A percentile compares a stretch with the other conserved stretches of the same genome.
phyloP scores from a whole-genome alignment of 2,329 filamentous ascomycete genomes.

The Purpureocillium lavendulum region DNA sequence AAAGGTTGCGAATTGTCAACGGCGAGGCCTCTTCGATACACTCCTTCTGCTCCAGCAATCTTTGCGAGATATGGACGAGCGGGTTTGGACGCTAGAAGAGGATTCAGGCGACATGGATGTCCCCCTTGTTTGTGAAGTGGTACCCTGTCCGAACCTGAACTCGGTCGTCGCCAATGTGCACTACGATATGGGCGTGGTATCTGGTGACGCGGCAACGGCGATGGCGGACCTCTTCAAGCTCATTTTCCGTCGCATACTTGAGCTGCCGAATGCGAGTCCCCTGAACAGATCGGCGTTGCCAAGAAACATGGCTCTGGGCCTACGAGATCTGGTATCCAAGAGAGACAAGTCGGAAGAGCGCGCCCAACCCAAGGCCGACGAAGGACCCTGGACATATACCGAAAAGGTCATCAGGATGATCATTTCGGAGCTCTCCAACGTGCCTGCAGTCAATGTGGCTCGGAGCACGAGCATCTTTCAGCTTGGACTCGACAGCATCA shows the following conservation, averaged over 20 bases:
- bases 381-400: slow-evolving; percentile 35
- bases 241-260: slow-evolving; percentile 16
- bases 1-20: slow-evolving; percentile 28
- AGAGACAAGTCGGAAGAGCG: slow-evolving; percentile 10
- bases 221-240: slow-evolving; percentile 22
- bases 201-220: slow-evolving; percentile 15
- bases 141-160: slow-evolving; percentile 45
- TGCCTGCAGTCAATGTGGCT: slow-evolving; percentile 40
- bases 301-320: slow-evolving; percentile 3
- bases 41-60: slow-evolving; percentile 70
- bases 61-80: slow-evolving; percentile 43
- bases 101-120: slow-evolving; percentile 62
- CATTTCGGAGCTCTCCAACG: slow-evolving; percentile 49
- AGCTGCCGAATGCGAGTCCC: slow-evolving; percentile 16
- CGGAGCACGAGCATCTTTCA: slow-evolving; percentile 69
- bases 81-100: slow-evolving; percentile 46
- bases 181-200: slow-evolving; percentile 39
- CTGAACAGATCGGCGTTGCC: slow-evolving; percentile 14
- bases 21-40: slow-evolving; percentile 64
- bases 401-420: slow-evolving; percentile 47
- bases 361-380: slow-evolving; percentile 7
- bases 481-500: slow-evolving; percentile 88
- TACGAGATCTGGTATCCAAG: slow-evolving; percentile 14
- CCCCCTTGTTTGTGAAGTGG: slow-evolving; percentile 68
- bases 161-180: slow-evolving; percentile 53